Base-by-base conservation (phyloP, 176 grass and related monocot species). In the Urochloa ruziziensis region DNA sequence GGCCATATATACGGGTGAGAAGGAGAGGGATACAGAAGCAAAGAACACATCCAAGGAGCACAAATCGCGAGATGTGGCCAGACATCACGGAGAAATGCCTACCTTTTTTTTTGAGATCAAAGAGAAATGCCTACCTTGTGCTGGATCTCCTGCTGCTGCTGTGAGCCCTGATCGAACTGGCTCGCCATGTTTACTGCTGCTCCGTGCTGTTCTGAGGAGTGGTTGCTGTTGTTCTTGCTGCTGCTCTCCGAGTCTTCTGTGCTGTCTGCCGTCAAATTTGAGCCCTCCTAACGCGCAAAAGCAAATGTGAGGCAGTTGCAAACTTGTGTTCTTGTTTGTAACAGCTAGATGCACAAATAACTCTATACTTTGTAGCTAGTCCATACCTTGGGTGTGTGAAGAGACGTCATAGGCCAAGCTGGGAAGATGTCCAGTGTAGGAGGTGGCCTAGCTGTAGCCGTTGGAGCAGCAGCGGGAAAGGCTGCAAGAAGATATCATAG, bases 401-500 rank as follows among this genome's bases (percentile, higher is more conserved):
- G 90, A 62, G 79, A 86, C 70, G 87, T 86, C 91, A 94, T 92
- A 44, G 95, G 92, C 88, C 90, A 94, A 48, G 95, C 85, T 23
- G 92, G 95, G 84, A 97, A 97, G 90, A 93, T 97, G 85, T 94
- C 90, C 65, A 97, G 90, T 53, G 92, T 97, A 62, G 90, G 90
- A 75, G 83, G 90, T 46, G 90, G 88, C 67, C 90, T 89, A 61
- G 72, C 58, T 73, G 85, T 67, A 68, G 56, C 87, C 35, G 82
- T 27, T 89, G 79, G 60, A 85, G 65, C 33, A 77, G 86, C 28
- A 82, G 61, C 43, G 76, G 88, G 86, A 65, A 93, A 92, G 57
- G 83, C 94, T 97, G 88, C 88, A 92, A 75, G 82, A 89, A 83
- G 89, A 86, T 84, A 75, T 83, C 67, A 82, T 67, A 80, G 83